Evolutionary conservation across 2,329 filamentous ascomycete species (phyloP), one percentile per base, ranked within the genome.

Genomic region (Diaporthe aspalathi): DNA sequence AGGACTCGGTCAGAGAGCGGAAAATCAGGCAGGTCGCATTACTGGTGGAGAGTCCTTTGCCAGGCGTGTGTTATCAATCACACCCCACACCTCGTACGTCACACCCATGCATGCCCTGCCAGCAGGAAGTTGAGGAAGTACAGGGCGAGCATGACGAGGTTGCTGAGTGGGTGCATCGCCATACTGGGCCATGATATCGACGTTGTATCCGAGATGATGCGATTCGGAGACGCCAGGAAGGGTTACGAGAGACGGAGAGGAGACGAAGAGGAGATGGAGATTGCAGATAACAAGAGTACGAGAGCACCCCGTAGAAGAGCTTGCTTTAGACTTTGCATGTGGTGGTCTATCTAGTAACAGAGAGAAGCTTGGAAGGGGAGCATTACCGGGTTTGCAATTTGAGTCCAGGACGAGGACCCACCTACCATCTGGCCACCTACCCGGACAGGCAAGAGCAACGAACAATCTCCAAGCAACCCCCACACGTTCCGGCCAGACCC

Each of bases 21-120:
- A 50, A 29, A 24, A 63, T 49, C 43, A 20, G 60, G 60, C 45
- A 65, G 60, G 60, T 65, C 12, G 45, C 45, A 65, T 65, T 50
- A 65, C 43, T 50, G 60, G 57, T 63, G 43, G 57, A 63, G 57
- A 63, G 27, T 9, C 32, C 20, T 29, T 27, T 49, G 43, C n/a
- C n/a, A 35, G 27, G 43, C 17, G 9, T 24, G 27, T 49, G 27
- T 29, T 45, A 35, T 63, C 43, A 40, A 45, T 56, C 29, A 24
- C 16, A n/a, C n/a, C n/a, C n/a, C n/a, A n/a, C n/a, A 54, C 32
- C 32, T 32, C 32, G 8, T 5, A 32, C 32, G 5, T 32, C 32
- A 32, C 32, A 32, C 32, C 52, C 29, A 38, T 27, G 9, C 35
- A 22, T 45, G 38, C 11, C 17, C n/a, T 57, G n/a, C 35, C 54